Base-by-base conservation (phyloP, 148 eudicot genomes). In the Vaccinium vitisidaea region DNA sequence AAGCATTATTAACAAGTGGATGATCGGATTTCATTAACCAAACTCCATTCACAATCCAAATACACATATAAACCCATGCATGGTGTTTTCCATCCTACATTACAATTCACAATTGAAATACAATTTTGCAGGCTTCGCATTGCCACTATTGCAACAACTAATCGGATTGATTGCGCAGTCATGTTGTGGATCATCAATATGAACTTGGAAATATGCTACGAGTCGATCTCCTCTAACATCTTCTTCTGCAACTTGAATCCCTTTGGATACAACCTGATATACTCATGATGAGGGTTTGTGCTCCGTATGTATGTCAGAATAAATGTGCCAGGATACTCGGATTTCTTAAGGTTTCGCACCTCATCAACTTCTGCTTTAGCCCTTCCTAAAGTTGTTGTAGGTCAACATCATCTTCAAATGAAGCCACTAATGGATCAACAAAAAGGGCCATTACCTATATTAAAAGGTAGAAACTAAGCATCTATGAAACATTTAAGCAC, bases 71-170 rank as follows among this genome's bases (percentile, higher is more conserved):
- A 27, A 27, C 30, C 30, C 30, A 27, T 27, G 30, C 30, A 0
- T 0, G 30, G 30, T 27, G 30, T 27, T 27, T 27, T 27, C 30
- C 30, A 27, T 27, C 30, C 30, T 27, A 27, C 30, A 27, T 27
- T 27, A 27, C 30, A 27, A 27, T 27, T 27, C 30, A 27, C 30
- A 27, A 27, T 27, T 27, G 30, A 27, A 27, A 27, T 27, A 27
- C 30, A 27, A 0, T 27, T 27, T 43, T 78, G 95, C 94, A 78
- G 98, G 94, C 98, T 94, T 73, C 95, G 92, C 96, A 95, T 93
- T 27, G 99, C 98, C 63, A 97, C 99, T 95, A 90, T 91, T 11
- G 99, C 99, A 89, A 98, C 99, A 88, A 94, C 97, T 80, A 95
- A 93, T 79, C 93, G 89, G 43, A 97, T 90, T 49, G 98, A 97